Base-by-base conservation (phyloP, 208 protist species). In the Trypanosomatidae sp. region DNA sequence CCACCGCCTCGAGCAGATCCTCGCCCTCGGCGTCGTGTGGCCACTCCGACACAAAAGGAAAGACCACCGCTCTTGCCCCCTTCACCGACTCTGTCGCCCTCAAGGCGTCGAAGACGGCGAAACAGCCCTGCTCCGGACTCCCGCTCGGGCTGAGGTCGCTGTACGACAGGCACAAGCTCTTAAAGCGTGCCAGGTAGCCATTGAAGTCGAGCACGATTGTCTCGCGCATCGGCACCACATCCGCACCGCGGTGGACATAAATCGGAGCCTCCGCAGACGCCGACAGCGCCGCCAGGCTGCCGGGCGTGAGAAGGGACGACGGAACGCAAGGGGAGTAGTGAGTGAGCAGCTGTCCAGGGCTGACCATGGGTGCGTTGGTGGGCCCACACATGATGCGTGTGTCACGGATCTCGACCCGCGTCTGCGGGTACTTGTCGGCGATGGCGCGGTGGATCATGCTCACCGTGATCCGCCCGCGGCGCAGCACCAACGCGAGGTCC, bases 341-440 rank as follows among this genome's bases (percentile, higher is more conserved):
- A 7, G 92, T 98, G 47, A 98, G 82, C 19, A 97, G 71, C 79
- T 98, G 95, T 1, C 95, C 95, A 50, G 95, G 95, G 62, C 92
- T 93, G 71, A 90, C 92, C 92, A 97, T 96, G 3, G 86, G 85
- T 49, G 74, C 73, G 52, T 83, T 83, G 30, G 66, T 43, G 0
- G 76, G 56, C 8, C 62, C 70, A 36, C 65, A 82, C 60, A 82
- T 79, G 25, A 83, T 82, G 1, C 92, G 89, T 28, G 78, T 93
- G 71, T 96, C 92, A 19, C 91, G 80, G 19, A 91, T 81, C 13
- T 82, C 80, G 25, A 96, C 80, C 2, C 73, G 80, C 66, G 86
- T 86, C 33, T 81, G 52, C 3, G 84, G 78, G 58, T 82, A 84
- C 62, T 52, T 81, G 43, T 71, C 68, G 2, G 72, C 75, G 55